phyloP scores from a whole-genome alignment of 2,329 filamentous ascomycete genomes.

The Elsinoe necatrix region DNA sequence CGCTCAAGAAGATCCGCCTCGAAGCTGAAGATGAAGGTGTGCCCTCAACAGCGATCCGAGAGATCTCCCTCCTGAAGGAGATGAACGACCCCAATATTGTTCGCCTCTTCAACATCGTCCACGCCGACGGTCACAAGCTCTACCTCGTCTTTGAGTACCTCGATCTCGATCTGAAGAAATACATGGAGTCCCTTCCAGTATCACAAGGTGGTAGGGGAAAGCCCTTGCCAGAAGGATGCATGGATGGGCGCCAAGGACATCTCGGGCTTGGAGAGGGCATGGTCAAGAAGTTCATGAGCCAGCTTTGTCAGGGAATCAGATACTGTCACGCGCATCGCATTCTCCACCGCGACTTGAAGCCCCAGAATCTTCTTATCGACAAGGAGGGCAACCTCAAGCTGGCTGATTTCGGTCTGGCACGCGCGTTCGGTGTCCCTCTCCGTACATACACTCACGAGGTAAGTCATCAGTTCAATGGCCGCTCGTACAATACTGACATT shows the following conservation, averaged over 20 bases:
- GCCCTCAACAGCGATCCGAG: conserved; percentile 84
- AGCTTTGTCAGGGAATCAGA: conserved; percentile 84
- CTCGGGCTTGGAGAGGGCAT: conserved; percentile 70
- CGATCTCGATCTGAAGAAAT: conserved; percentile 87
- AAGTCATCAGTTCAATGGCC: conserved; percentile 18
- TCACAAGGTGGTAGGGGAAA: conserved; percentile 79
- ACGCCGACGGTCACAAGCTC: conserved; percentile 88
- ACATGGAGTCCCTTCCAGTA: conserved; percentile 84
- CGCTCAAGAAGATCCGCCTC: conserved; percentile 89
- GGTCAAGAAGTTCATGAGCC: conserved; percentile 86
- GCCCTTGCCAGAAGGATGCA: conserved; percentile 64
- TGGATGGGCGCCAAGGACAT: conserved; percentile 52
- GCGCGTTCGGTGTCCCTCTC: conserved; percentile 84
- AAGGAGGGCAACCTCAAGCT: conserved; percentile 83
- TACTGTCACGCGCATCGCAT: conserved; percentile 98
- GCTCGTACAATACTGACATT: neutral
- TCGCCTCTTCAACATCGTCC: conserved; percentile 80
- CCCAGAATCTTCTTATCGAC: conserved; percentile 94
- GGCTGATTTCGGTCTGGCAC: conserved; percentile 86
- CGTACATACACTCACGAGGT: conserved; percentile 88
- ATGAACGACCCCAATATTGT: conserved; percentile 91
- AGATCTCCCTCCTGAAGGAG: conserved; percentile 89
- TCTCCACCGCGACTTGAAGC: conserved; percentile 89
- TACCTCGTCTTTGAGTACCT: conserved; percentile 91
- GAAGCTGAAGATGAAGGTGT: conserved; percentile 93